Percentiles rank a stretch among this genome's conserved stretches.
Conservation (phyloP, 495 filamentous ascomycete genomes). For the Pyronema omphalodes region DNA sequence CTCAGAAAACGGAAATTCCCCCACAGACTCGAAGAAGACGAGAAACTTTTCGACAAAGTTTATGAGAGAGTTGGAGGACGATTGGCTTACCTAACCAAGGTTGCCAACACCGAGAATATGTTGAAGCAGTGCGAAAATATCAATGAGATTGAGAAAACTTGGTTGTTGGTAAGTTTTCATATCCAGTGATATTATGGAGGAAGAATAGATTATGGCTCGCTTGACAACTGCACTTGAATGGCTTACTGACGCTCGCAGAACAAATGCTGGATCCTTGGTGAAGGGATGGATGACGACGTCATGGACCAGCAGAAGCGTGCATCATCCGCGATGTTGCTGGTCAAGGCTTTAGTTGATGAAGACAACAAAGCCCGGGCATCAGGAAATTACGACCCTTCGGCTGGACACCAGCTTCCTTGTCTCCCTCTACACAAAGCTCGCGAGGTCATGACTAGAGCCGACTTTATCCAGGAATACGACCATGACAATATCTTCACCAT, state of each 20-base stretch:
- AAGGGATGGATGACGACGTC: slow-evolving; percentile 93
- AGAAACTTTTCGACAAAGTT: slow-evolving; percentile 48
- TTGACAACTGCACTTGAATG: neutral
- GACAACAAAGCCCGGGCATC: slow-evolving; percentile 39
- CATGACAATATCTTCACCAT: slow-evolving; percentile 92
- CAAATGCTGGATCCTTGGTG: slow-evolving; percentile 82
- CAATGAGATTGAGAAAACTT: slow-evolving; percentile 65
- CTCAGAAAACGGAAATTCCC: slow-evolving; percentile 54
- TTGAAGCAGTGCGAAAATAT: slow-evolving; percentile 60
- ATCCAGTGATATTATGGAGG: neutral
- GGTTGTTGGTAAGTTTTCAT: slow-evolving; percentile 41
- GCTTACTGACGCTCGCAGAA: slow-evolving; percentile 29
- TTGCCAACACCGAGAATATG: slow-evolving; percentile 67
- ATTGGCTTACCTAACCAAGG: slow-evolving; percentile 64
- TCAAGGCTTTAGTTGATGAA: slow-evolving; percentile 67
- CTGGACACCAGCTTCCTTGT: slow-evolving; percentile 56
- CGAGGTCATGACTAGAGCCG: slow-evolving; percentile 82
- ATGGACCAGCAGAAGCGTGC: slow-evolving; percentile 98
- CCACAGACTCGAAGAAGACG: slow-evolving; percentile 35
- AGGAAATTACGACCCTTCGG: slow-evolving; percentile 36
- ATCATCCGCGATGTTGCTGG: slow-evolving; percentile 85
- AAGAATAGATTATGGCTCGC: neutral
- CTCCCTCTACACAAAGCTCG: slow-evolving; percentile 71
- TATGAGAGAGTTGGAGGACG: slow-evolving; percentile 76
- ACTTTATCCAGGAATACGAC: slow-evolving; percentile 86